Evolutionary conservation across 1,139 yeast genomes (phyloP).

Genomic region (Yamadazyma siamensis): DNA sequence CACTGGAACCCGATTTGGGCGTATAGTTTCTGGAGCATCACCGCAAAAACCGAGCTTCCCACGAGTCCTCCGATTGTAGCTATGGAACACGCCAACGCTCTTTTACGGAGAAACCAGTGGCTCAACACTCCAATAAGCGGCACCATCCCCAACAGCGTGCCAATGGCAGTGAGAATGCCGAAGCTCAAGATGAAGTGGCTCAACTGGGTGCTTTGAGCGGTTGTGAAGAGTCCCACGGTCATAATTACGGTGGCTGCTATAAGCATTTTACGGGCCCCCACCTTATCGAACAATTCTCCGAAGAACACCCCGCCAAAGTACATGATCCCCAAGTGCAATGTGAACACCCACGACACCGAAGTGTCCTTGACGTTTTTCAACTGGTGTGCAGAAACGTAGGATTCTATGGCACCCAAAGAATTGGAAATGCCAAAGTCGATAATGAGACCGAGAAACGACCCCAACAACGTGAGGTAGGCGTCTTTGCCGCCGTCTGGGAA

Average conservation of each 20-base stretch:
- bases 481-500: slow-evolving; percentile 64
- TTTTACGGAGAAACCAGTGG: slow-evolving; percentile 55
- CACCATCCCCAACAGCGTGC: slow-evolving; percentile 54
- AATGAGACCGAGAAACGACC: slow-evolving; percentile 56
- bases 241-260: slow-evolving; percentile 44
- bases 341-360: slow-evolving; percentile 61
- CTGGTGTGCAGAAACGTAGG: slow-evolving; percentile 52
- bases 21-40: slow-evolving; percentile 49
- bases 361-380: slow-evolving; percentile 38
- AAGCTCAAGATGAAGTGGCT: slow-evolving; percentile 61
- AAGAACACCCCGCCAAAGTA: slow-evolving; percentile 57
- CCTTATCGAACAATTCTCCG: slow-evolving; percentile 59
- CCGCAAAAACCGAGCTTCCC: slow-evolving; percentile 60
- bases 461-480: slow-evolving; percentile 60
- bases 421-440: slow-evolving; percentile 65
- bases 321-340: slow-evolving; percentile 52
- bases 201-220: slow-evolving; percentile 50
- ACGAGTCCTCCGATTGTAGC: slow-evolving; percentile 62
- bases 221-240: slow-evolving; percentile 47
- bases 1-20: slow-evolving; percentile 52
- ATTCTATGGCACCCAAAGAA: slow-evolving; percentile 58
- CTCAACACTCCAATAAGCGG: slow-evolving; percentile 59
- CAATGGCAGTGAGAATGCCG: slow-evolving; percentile 54
- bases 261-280: slow-evolving; percentile 50
- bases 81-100: slow-evolving; percentile 56